phyloP scores from a whole-genome alignment of 805 yeast genomes.

The Ogataea glucozyma region DNA sequence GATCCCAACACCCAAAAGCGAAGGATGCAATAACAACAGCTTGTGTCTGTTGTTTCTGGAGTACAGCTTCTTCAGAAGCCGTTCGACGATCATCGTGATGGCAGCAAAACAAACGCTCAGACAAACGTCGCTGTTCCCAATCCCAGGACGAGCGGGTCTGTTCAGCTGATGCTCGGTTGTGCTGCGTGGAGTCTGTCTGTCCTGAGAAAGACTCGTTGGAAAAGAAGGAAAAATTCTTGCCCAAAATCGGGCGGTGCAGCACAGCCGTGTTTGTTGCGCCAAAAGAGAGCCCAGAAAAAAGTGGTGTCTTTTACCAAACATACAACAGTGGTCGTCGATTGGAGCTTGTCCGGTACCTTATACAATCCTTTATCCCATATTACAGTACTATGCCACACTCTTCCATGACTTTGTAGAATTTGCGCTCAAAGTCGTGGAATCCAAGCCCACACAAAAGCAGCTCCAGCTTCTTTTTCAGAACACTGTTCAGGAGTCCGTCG shows the following conservation, averaged over 20 bases:
- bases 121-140: not conserved
- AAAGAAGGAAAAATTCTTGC: no score
- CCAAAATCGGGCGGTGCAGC: no score
- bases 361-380: not conserved
- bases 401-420: constrained; percentile 18
- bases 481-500: constrained; percentile 5
- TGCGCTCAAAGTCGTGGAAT: constrained; percentile 16
- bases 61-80: not conserved
- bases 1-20: constrained; percentile 15
- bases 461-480: constrained; percentile 18
- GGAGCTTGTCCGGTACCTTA: no score
- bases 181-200: no score
- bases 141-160: not conserved
- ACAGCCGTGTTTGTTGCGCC: no score
- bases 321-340: no score
- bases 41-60: not conserved
- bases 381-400: constrained; percentile 13
- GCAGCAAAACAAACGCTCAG: not conserved
- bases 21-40: constrained; percentile 20
- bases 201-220: no score
- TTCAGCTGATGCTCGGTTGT: no score
- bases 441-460: constrained; percentile 21
- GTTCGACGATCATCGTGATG: not conserved
- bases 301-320: no score
- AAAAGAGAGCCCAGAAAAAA: no score